Base-by-base conservation (phyloP, 306 rosid genomes). In the Lupinus albus region DNA sequence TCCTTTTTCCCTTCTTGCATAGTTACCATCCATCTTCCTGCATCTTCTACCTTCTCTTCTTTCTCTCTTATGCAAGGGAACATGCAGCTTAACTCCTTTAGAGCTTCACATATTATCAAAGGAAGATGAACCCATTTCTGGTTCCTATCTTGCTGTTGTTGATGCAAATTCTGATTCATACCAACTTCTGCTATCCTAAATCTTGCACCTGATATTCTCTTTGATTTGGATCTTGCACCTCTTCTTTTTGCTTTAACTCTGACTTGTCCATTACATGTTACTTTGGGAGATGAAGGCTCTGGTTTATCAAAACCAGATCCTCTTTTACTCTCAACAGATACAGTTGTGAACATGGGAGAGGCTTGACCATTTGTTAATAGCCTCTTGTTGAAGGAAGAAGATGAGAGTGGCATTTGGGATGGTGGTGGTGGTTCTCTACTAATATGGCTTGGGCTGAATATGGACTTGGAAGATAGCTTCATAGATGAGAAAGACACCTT, bases 231-330 rank as follows among this genome's bases (percentile, higher is more conserved):
- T 39, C 45, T 39, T 8, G 45, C 45, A 9, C 45, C 68, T 57
- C 92, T 84, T 72, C 84, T 89, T 84, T 87, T 93, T 10, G 93
- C 88, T 76, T 88, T 88, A 39, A 89, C 99, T 38, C 99, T 85
- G 54, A 89, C 97, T 56, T 89, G 99, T 0, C 99, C 99, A 68
- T 89, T 93, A 46, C 99, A 93, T 0, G 99, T 93, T 0, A 93
- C 99, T 28, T 93, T 93, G 0, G 99, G 99, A 5, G 99, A 93
- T 6, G 99, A 89, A 0, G 99, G 99, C 28, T 93, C 99, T 9
- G 97, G 99, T 32, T 89, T 25, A 25, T 25, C 97, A 48, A 86
- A 88, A 2, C 79, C 84, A 8, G 79, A 57, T 1, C 89, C 91
- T 63, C 89, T 70, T 55, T 83, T 92, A 80, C 81, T 91, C 0